Conservation (phyloP, 352 stramenopile species). For the Pythium diclinum region DNA sequence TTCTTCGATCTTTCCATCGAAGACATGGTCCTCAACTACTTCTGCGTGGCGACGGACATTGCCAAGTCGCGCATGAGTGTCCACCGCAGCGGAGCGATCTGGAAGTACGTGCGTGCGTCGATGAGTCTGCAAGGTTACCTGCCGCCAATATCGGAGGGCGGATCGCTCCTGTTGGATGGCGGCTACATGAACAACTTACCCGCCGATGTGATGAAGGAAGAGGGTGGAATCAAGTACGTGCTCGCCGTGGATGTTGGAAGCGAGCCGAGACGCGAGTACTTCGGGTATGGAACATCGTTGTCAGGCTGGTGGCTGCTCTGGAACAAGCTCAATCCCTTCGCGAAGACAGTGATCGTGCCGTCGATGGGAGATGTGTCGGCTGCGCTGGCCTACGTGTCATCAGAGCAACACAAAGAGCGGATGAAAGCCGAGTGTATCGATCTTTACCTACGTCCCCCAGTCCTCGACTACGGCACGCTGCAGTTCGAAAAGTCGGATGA, state of each 20-base stretch:
- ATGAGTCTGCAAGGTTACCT: slow-evolving; percentile 93
- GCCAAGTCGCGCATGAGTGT: slow-evolving; percentile 86
- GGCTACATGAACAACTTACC: slow-evolving; percentile 94
- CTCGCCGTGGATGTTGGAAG: slow-evolving; percentile 89
- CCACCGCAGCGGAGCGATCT: slow-evolving; percentile 80
- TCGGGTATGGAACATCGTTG: slow-evolving; percentile 74
- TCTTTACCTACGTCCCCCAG: slow-evolving; percentile 85
- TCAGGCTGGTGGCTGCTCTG: slow-evolving; percentile 91
- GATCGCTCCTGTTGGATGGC: slow-evolving; percentile 86
- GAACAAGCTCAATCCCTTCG: slow-evolving; percentile 90
- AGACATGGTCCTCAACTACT: slow-evolving; percentile 92
- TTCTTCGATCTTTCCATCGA: slow-evolving; percentile 83
- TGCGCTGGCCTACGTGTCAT: slow-evolving; percentile 87
- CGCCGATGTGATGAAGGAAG: slow-evolving; percentile 89
- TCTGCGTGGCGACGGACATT: slow-evolving; percentile 92
- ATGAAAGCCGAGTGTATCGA: slow-evolving; percentile 86
- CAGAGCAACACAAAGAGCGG: slow-evolving; percentile 85
- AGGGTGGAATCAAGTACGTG: slow-evolving; percentile 87
- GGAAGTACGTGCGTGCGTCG: slow-evolving; percentile 89
- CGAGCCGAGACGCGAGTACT: slow-evolving; percentile 71
- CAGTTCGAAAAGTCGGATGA: slow-evolving; percentile 93
- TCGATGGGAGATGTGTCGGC: slow-evolving; percentile 92
- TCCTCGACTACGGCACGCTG: slow-evolving; percentile 88
- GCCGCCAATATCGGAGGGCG: slow-evolving; percentile 86
- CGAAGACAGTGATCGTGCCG: slow-evolving; percentile 82